These are phyloP conservation scores for Fomes fomentarius DNA, from an alignment of 1,284 basidiomycete genomes.

Conservation along the genomic window DNA sequence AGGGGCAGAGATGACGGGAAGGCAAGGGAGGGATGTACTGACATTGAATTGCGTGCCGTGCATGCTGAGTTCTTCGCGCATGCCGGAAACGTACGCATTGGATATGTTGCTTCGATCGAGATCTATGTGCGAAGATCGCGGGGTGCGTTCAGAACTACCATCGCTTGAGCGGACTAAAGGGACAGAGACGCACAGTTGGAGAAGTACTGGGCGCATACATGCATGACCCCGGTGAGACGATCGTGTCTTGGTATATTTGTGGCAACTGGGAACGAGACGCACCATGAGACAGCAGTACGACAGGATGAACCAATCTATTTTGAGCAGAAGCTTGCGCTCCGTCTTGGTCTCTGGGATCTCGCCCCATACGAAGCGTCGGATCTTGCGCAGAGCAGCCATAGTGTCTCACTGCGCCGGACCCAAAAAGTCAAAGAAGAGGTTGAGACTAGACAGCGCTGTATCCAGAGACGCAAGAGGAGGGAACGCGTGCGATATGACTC, in stretches of 20 bases:
- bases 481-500: neutral
- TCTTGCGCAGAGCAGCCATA: constrained; percentile 18
- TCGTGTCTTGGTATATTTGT: neutral
- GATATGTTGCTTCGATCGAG: constrained; percentile 67
- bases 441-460: constrained; percentile 5
- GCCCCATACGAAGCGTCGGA: constrained; percentile 36
- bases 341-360: constrained; percentile 39
- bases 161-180: neutral
- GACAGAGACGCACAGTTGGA: constrained; percentile 56
- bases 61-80: constrained; percentile 80
- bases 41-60: constrained; percentile 73
- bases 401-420: neutral
- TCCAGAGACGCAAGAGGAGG: neutral
- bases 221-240: too few species aligned
- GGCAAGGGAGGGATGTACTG: constrained; percentile 4
- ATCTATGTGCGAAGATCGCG: constrained; percentile 39
- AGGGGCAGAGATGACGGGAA: neutral
- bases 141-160: neutral
- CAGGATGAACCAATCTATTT: constrained; percentile 68
- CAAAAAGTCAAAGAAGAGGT: neutral
- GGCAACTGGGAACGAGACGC: constrained; percentile 21
- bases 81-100: constrained; percentile 81
- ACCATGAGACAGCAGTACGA: constrained; percentile 75
- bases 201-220: constrained; percentile 51
- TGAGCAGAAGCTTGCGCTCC: constrained; percentile 54